A percentile compares a stretch with the other conserved stretches of the same genome.
Evolutionary conservation across 179 eudicot genomes (phyloP).

Genomic region (Heliamphora pulchella): DNA sequence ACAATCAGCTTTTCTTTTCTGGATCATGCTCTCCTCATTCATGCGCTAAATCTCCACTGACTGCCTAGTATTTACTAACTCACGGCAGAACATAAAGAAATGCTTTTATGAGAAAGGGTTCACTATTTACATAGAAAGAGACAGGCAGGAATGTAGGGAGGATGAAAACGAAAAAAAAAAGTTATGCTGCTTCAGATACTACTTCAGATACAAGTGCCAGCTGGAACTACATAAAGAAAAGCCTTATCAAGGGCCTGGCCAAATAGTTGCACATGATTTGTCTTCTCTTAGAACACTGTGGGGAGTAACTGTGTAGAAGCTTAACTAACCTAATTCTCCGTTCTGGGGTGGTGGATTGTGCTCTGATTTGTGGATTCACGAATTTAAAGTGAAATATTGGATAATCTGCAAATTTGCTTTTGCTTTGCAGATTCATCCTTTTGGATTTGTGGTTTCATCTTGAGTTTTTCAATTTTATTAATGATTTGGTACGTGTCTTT

Average conservation of each 20-base stretch:
- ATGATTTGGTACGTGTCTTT: background rate
- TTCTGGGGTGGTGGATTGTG: background rate
- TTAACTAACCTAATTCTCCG: too few relatives aligned
- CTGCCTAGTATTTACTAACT: background rate
- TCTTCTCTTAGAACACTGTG: background rate
- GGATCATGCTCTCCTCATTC: background rate
- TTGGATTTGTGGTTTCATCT: background rate
- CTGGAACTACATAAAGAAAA: background rate
- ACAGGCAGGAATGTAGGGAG: background rate
- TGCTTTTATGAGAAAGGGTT: background rate
- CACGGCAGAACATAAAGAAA: background rate
- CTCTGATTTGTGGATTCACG: background rate
- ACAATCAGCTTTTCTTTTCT: background rate
- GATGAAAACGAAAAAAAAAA: background rate
- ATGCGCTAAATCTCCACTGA: background rate
- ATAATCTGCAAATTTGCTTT: background rate
- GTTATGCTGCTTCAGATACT: background rate
- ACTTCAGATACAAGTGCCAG: background rate
- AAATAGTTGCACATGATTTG: background rate
- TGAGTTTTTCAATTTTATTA: too few relatives aligned
- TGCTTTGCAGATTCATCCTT: background rate
- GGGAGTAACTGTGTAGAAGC: constrained; percentile 3
- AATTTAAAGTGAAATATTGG: background rate
- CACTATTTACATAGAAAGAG: background rate
- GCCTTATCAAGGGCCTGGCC: background rate